phyloP scores from a whole-genome alignment of 2,329 filamentous ascomycete genomes.

The Exophiala aquamarina region DNA sequence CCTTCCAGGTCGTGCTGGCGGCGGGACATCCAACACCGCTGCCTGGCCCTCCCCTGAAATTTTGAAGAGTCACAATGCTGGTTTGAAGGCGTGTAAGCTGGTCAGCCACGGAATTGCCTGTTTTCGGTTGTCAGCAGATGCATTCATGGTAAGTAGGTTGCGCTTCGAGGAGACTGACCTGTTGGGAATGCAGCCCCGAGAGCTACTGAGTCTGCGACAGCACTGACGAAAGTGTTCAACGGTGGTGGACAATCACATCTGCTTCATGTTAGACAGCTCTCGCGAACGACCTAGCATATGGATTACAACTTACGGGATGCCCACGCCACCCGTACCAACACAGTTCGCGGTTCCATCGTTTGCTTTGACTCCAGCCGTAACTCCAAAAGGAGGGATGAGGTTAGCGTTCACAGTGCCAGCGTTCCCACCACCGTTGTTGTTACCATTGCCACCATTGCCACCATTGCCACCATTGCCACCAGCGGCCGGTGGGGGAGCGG shows the following conservation, averaged over 20 bases:
- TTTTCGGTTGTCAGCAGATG: neutral
- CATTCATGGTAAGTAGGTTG: neutral
- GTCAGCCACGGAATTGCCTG: constrained; percentile 19
- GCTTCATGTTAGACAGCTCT: constrained; percentile 5
- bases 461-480: neutral
- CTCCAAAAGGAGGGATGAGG: constrained; percentile 22
- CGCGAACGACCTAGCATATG: neutral
- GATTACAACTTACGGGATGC: constrained; percentile 20
- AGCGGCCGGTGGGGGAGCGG: neutral
- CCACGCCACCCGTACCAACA: constrained; percentile 14
- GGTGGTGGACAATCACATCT: constrained; percentile 24
- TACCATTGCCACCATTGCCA: neutral
- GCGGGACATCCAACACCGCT: constrained; percentile 24
- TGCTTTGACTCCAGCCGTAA: constrained; percentile 18
- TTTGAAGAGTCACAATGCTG: constrained; percentile 22
- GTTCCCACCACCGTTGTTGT: constrained; percentile 1
- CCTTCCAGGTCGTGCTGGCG: constrained; percentile 22
- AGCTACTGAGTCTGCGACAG: constrained; percentile 12
- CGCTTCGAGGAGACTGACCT: constrained; percentile 6
- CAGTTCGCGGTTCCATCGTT: constrained; percentile 24
- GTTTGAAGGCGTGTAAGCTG: constrained; percentile 23
- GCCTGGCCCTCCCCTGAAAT: constrained; percentile 22
- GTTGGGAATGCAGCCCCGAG: constrained; percentile 15
- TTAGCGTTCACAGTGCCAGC: constrained; percentile 11
- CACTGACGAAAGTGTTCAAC: constrained; percentile 15